Conservation (phyloP, 1,284 basidiomycete genomes). For the Tylopilus orsonianus region DNA sequence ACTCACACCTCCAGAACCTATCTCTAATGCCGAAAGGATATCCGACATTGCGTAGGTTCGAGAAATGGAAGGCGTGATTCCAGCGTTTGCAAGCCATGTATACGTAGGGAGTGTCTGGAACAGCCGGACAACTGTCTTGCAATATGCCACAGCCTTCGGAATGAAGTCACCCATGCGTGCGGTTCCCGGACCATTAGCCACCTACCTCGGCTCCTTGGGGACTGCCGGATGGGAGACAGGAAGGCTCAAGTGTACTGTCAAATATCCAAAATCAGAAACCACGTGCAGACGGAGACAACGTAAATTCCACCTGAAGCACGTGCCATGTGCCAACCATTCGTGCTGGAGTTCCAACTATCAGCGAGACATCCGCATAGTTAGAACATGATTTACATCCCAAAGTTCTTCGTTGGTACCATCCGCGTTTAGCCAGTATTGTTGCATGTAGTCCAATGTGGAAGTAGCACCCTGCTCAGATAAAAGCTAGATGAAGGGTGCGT, state of each 20-base stretch:
- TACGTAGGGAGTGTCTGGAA: conserved; percentile 71
- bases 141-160: conserved; percentile 67
- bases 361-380: not conserved
- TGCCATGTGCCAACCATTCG: conserved; percentile 75
- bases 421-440: conserved; percentile 66
- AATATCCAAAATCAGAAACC: conserved; percentile 6
- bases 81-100: conserved; percentile 64
- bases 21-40: conserved; percentile 56
- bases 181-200: not conserved
- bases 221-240: conserved; percentile 60
- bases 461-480: conserved; percentile 58
- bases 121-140: conserved; percentile 60
- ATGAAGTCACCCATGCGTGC: conserved; percentile 9
- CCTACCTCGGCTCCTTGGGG: conserved; percentile 57
- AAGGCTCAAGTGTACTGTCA: conserved; percentile 55
- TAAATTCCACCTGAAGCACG: conserved; percentile 57
- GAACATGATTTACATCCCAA: conserved; percentile 58
- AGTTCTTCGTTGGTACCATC: conserved; percentile 62
- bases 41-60: conserved; percentile 59
- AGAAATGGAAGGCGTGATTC: conserved; percentile 64
- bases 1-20: conserved; percentile 46
- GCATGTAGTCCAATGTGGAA: conserved; percentile 67
- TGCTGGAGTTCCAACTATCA: conserved; percentile 45
- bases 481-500: conserved; percentile 42
- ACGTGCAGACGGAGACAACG: not conserved